Evolutionary conservation across 148 eudicot genomes (phyloP), one percentile per base, ranked within the genome.

Genomic region (Spergularia marina): DNA sequence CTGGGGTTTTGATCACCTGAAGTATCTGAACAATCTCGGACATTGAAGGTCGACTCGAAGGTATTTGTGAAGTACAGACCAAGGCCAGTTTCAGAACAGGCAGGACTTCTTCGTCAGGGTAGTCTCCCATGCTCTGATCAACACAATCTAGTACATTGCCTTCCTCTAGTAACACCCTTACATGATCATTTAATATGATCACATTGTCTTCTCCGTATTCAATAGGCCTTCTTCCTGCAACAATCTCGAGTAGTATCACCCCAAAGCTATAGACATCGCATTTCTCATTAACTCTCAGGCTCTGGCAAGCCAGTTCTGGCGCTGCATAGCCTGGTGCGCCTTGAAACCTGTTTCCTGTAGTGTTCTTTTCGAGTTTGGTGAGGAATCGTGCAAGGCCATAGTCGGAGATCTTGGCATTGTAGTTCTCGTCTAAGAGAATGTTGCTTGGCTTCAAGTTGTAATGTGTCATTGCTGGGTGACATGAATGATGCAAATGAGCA

Each of bases 31-130:
- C 94, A 56, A 96, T 97, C 60, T 96, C 99, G 0, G 87, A 87
- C 99, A 96, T 96, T 0, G 99, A 91, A 61, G 98, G 98, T 81
- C 99, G 86, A 75, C 90, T 91, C n/a, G 99, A 96, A 68, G 99
- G 99, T 58, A 91, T 79, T 75, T 86, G 98, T 36, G 98, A 92
- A 53, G 99, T 96, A 76, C 99, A 96, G 0, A 96, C 99, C 85
- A 89, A 76, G 0, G 98, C 99, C 85, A 96, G 53, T 82, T 96
- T 92, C 30, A 96, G 71, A 39, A 92, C 88, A 4, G 99, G 99
- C 77, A 91, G 74, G 17, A 89, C 91, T 85, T 96, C 99, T 17
- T 86, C 99, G 62, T 92, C 98, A 10, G 98, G 94, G 73, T 82
- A 96, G 47, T 80, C 84, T 0, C 89, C 87, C 90, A 96, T 91